phyloP scores from a whole-genome alignment of 2,329 filamentous ascomycete species.

The Colletotrichum sp. region DNA sequence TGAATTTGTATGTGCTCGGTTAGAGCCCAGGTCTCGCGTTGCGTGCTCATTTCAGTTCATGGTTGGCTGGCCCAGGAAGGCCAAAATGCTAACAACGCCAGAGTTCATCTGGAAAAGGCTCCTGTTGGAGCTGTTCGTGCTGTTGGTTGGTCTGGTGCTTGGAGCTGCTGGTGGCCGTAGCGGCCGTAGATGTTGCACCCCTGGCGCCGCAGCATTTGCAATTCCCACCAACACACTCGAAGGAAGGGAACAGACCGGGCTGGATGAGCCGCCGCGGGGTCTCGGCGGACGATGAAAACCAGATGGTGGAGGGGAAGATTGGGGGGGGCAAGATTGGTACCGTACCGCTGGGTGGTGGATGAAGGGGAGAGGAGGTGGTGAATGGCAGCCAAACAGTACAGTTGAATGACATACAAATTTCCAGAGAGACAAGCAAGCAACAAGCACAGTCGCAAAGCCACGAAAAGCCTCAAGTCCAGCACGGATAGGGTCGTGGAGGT shows the following conservation, averaged over 20 bases:
- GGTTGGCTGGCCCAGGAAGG: not conserved
- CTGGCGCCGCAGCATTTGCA: not conserved
- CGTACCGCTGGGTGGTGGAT: not conserved
- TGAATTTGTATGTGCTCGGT: not conserved
- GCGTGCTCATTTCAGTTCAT: not conserved
- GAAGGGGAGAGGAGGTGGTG: not conserved
- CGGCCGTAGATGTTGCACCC: not conserved
- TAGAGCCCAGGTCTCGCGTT: not conserved
- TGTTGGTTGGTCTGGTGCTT: not conserved
- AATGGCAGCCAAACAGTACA: not conserved
- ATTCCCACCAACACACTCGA: not conserved
- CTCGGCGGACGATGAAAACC: not conserved
- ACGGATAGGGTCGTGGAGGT: not conserved
- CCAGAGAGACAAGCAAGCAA: not conserved
- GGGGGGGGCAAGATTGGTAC: not conserved
- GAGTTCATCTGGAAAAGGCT: not conserved
- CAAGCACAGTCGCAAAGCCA: not conserved
- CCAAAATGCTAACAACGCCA: not conserved
- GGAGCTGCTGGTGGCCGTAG: not conserved
- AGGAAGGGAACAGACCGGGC: not conserved
- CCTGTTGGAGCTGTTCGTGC: not conserved
- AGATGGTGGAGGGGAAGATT: not conserved
- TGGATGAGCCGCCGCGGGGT: not conserved
- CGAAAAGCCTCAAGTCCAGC: not conserved
- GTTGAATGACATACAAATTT: not conserved